phyloP scores from a whole-genome alignment of 345 rosid genomes.

The Barbarea vulgaris region DNA sequence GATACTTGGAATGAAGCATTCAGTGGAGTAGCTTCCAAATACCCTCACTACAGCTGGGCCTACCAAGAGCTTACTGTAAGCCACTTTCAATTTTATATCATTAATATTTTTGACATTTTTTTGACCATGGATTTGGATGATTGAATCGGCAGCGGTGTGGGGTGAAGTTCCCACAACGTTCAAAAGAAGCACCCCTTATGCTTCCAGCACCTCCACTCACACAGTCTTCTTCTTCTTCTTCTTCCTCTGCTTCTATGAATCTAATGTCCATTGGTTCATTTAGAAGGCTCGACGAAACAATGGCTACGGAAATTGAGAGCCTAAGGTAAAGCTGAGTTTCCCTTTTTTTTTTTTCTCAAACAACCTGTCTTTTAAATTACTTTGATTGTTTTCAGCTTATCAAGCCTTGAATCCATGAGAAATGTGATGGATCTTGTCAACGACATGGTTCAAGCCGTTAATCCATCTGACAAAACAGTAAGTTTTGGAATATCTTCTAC shows the following conservation, averaged over 20 bases:
- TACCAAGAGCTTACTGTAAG: conserved; percentile 79
- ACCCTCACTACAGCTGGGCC: conserved; percentile 88
- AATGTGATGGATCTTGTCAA: conserved; percentile 72
- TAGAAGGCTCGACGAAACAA: conserved; percentile 90
- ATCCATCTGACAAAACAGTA: conserved; percentile 65
- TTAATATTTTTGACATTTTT: not conserved
- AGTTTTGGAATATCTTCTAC: conserved; percentile 12
- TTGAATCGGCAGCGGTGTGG: conserved; percentile 62
- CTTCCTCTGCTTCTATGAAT: conserved; percentile 49
- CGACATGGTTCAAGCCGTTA: conserved; percentile 92
- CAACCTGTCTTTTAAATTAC: not conserved
- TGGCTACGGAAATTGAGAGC: conserved; percentile 79
- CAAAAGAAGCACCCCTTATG: conserved; percentile 72
- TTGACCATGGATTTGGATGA: not conserved
- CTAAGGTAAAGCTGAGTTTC: conserved; percentile 55
- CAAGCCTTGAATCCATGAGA: conserved; percentile 78
- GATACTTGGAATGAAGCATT: conserved; percentile 98
- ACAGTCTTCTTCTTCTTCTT: conserved; percentile 28
- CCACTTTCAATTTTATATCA: not conserved
- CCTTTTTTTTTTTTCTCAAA: not conserved
- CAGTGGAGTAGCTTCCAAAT: conserved; percentile 71
- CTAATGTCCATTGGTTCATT: conserved; percentile 76
- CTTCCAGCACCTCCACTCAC: conserved; percentile 70
- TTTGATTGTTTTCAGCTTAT: conserved; percentile 49
- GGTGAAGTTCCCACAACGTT: conserved; percentile 71